Percentiles rank a stretch among this genome's conserved stretches.
These are phyloP conservation scores for Colletotrichum chrysophilum DNA, from an alignment of 2,329 filamentous ascomycete species.

Conservation along the genomic window DNA sequence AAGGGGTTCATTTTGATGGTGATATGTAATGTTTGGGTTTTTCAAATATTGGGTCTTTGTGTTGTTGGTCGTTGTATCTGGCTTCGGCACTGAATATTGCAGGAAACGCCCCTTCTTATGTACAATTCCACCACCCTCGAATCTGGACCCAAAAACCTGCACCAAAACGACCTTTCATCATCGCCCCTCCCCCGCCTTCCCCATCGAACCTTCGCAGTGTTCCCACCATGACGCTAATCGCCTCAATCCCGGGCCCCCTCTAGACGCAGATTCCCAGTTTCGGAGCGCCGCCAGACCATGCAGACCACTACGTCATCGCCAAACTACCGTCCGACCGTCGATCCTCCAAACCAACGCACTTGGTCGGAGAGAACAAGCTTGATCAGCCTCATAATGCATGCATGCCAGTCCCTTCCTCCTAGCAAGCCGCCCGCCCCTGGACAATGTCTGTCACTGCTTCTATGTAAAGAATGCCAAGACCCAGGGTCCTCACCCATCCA, in stretches of 20 bases:
- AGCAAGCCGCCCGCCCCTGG: background rate
- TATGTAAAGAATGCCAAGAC: background rate
- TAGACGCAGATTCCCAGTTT: conserved; percentile 4
- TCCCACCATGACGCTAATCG: conserved; percentile 6
- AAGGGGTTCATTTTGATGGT: conserved; percentile 1
- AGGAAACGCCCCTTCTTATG: background rate
- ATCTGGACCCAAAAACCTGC: background rate
- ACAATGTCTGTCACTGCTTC: background rate
- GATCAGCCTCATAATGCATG: background rate
- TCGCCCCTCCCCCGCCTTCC: conserved; percentile 4
- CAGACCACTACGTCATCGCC: background rate
- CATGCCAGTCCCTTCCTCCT: background rate
- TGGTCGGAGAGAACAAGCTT: background rate
- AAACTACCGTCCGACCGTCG: background rate
- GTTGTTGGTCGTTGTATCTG: too few relatives aligned
- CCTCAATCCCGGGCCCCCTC: background rate
- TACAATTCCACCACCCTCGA: background rate
- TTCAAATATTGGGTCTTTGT: too few relatives aligned
- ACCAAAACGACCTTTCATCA: background rate
- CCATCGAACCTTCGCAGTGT: background rate
- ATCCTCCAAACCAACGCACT: background rate
- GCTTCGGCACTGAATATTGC: too few relatives aligned
- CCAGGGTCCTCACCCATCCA: background rate
- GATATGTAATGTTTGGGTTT: background rate
- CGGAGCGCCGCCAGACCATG: background rate